phyloP scores from a whole-genome alignment of 208 protist species.

The Zelonia costaricensis region DNA sequence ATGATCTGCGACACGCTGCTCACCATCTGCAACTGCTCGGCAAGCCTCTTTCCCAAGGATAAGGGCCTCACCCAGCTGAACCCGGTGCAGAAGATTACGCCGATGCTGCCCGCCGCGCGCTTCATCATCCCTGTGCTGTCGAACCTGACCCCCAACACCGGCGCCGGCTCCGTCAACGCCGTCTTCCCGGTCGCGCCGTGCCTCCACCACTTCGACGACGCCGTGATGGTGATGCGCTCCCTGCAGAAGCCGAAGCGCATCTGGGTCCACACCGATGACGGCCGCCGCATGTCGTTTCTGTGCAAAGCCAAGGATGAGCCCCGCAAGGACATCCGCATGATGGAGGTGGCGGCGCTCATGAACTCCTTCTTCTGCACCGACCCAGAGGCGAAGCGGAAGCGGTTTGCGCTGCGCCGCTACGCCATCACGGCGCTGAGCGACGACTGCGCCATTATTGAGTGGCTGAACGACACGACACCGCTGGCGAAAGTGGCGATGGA shows the following conservation, averaged over 20 bases:
- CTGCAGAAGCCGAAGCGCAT: conserved; percentile 94
- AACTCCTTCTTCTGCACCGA: conserved; percentile 93
- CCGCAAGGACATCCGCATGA: conserved; percentile 96
- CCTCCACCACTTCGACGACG: conserved; percentile 75
- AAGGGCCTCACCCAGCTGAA: conserved; percentile 48
- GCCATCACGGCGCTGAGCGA: conserved; percentile 87
- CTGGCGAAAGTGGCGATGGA: conserved; percentile 78
- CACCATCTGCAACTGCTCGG: conserved; percentile 69
- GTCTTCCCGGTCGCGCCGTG: conserved; percentile 64
- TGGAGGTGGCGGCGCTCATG: conserved; percentile 95
- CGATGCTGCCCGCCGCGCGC: conserved; percentile 34
- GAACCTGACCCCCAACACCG: conserved; percentile 73
- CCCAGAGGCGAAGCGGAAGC: conserved; percentile 72
- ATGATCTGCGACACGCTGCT: conserved; percentile 74
- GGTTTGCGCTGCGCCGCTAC: conserved; percentile 88
- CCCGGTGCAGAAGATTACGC: conserved; percentile 61
- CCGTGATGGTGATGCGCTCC: conserved; percentile 85
- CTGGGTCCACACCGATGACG: conserved; percentile 72
- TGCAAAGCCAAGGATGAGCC: conserved; percentile 95
- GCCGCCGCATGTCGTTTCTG: conserved; percentile 79
- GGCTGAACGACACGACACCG: conserved; percentile 91
- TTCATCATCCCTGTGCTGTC: conserved; percentile 77
- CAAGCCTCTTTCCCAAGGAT: conserved; percentile 34
- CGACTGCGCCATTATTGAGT: conserved; percentile 95
- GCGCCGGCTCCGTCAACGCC: conserved; percentile 8